phyloP scores from a whole-genome alignment of 306 rosid species.

The Carpinus viminea region DNA sequence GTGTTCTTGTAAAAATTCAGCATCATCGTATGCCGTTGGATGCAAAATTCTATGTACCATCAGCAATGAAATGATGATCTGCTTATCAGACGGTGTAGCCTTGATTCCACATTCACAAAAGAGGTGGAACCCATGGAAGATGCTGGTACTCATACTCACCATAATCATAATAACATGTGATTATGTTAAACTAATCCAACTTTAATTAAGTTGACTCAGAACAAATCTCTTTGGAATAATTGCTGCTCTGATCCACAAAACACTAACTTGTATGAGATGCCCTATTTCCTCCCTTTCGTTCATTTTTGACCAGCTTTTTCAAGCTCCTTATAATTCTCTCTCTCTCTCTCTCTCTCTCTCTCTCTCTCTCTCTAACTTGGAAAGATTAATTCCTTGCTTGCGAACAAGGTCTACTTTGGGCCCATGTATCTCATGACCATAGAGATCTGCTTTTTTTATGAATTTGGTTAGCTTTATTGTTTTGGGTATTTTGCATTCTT shows the following conservation, averaged over 20 bases:
- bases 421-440: slow-evolving; percentile 30
- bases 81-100: neutral
- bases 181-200: neutral
- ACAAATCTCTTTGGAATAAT: slow-evolving; percentile 21
- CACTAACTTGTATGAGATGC: slow-evolving; percentile 10
- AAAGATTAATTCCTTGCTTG: slow-evolving; percentile 47
- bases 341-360: neutral
- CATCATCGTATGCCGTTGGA: too few relatives aligned
- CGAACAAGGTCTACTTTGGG: slow-evolving; percentile 28
- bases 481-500: neutral
- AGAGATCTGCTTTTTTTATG: neutral
- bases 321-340: neutral
- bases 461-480: neutral
- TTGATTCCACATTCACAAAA: neutral
- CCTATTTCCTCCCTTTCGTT: slow-evolving; percentile 11
- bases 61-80: neutral
- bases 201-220: slow-evolving; percentile 28
- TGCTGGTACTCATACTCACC: neutral
- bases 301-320: slow-evolving; percentile 40
- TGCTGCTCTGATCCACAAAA: slow-evolving; percentile 17
- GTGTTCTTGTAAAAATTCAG: too few relatives aligned
- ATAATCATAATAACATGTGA: neutral
- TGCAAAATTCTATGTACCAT: neutral
- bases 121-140: neutral
- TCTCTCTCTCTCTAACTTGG: neutral